Evolutionary conservation across 2,329 filamentous ascomycete genomes (phyloP).

Genomic region (Monilinia polystroma): DNA sequence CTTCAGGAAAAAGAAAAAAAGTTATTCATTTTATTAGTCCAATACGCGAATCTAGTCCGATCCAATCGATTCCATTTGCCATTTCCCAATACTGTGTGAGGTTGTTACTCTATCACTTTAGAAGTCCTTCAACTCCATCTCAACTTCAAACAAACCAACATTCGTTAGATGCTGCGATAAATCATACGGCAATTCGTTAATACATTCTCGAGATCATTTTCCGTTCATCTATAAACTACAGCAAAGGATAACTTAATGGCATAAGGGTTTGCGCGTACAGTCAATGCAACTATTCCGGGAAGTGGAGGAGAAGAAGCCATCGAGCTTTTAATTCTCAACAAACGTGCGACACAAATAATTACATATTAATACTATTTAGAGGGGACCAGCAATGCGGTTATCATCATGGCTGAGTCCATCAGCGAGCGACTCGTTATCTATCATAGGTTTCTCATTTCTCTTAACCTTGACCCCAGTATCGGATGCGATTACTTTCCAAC

Average conservation of each 20-base stretch:
- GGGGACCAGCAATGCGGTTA: conserved; percentile 38
- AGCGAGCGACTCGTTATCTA: conserved; percentile 35
- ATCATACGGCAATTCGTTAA: not conserved
- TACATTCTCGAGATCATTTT: not conserved
- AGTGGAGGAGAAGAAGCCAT: conserved; percentile 28
- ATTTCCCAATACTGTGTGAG: conserved; percentile 4
- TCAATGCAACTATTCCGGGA: conserved; percentile 23
- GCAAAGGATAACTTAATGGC: conserved; percentile 24
- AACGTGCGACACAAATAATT: conserved; percentile 24
- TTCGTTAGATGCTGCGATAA: conserved; percentile 15
- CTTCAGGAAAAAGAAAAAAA: not conserved
- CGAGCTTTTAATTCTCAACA: conserved; percentile 25
- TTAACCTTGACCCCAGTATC: conserved; percentile 45
- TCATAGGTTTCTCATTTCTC: conserved; percentile 45
- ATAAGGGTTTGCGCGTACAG: conserved; percentile 15
- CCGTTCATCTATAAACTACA: not conserved
- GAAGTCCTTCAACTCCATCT: conserved; percentile 12
- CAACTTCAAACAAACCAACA: conserved; percentile 13
- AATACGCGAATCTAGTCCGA: conserved; percentile 12
- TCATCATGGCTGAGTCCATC: conserved; percentile 38
- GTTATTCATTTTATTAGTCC: conserved; percentile 13
- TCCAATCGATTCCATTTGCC: conserved; percentile 7
- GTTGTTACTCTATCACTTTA: conserved; percentile 10
- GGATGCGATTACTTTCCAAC: conserved; percentile 57
- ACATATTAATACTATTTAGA: conserved; percentile 25